These are phyloP conservation scores for Solanum lycopersicoides DNA, from an alignment of 257 asterid species.

Conservation along the genomic window DNA sequence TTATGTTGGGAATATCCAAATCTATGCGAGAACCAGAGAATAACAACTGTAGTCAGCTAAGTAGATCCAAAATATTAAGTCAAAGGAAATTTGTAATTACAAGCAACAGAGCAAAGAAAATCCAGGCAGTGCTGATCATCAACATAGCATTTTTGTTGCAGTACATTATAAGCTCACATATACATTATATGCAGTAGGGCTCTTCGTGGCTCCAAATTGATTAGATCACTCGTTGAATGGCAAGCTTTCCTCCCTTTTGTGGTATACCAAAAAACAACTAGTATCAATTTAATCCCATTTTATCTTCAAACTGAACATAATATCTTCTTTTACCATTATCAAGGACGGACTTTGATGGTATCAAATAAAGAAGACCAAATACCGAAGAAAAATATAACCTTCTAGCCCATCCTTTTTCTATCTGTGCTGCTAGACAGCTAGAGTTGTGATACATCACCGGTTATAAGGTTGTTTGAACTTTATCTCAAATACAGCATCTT, in stretches of 20 bases:
- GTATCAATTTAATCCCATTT: neutral
- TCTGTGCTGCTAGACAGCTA: neutral
- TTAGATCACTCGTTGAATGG: neutral
- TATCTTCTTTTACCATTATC: neutral
- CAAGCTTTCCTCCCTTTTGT: neutral
- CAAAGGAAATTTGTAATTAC: neutral
- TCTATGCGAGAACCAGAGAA: constrained; percentile 37
- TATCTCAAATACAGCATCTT: neutral
- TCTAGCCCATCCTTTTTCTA: neutral
- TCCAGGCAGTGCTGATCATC: neutral
- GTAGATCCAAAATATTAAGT: neutral
- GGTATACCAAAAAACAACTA: neutral
- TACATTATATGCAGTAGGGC: neutral
- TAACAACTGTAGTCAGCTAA: neutral
- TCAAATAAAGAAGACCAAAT: neutral
- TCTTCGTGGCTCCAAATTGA: neutral
- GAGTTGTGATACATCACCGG: neutral
- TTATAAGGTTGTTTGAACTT: neutral
- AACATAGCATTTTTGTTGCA: neutral
- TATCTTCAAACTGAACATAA: neutral
- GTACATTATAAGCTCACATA: neutral
- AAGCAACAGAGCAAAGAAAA: neutral
- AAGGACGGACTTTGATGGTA: neutral
- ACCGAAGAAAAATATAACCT: neutral
- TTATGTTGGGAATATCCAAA: constrained; percentile 52